These are phyloP conservation scores for Tolypocladium paradoxum DNA, from an alignment of 2,329 filamentous ascomycete species.

Conservation along the genomic window DNA sequence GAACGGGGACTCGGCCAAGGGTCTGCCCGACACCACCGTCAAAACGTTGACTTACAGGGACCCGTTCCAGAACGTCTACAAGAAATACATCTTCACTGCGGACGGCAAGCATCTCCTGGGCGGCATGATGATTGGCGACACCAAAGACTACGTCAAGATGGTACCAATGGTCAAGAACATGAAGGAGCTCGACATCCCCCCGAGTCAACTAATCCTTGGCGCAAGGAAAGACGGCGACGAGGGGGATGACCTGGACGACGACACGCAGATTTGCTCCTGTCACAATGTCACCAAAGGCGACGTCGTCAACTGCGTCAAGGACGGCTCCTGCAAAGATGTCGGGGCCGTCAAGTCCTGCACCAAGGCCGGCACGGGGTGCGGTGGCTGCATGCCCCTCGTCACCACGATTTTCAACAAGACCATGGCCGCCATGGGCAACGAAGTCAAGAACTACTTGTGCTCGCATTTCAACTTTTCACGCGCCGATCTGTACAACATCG, in stretches of 20 bases:
- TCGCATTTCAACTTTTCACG: constrained; percentile 75
- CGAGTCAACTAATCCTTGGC: constrained; percentile 75
- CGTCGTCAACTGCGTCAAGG: constrained; percentile 60
- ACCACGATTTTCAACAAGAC: constrained; percentile 84
- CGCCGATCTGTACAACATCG: constrained; percentile 81
- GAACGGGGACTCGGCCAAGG: neutral
- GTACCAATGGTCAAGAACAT: constrained; percentile 80
- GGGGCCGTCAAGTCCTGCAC: constrained; percentile 81
- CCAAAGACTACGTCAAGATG: constrained; percentile 79
- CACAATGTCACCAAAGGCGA: constrained; percentile 88
- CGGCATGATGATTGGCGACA: constrained; percentile 97
- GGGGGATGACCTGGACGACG: constrained; percentile 68
- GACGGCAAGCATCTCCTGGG: constrained; percentile 85
- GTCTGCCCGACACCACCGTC: constrained; percentile 28
- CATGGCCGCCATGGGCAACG: constrained; percentile 75
- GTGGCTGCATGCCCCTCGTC: constrained; percentile 80
- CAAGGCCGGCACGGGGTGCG: constrained; percentile 84
- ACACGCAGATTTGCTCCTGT: constrained; percentile 84
- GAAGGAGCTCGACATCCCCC: constrained; percentile 66
- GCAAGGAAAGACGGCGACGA: constrained; percentile 60
- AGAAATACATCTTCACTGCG: constrained; percentile 83
- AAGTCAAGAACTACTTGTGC: constrained; percentile 80
- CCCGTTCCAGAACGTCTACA: constrained; percentile 80
- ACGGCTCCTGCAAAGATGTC: constrained; percentile 70
- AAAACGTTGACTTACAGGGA: constrained; percentile 84